Conservation (phyloP, 2,329 filamentous ascomycete species). For the Nigrograna mackinnonii region DNA sequence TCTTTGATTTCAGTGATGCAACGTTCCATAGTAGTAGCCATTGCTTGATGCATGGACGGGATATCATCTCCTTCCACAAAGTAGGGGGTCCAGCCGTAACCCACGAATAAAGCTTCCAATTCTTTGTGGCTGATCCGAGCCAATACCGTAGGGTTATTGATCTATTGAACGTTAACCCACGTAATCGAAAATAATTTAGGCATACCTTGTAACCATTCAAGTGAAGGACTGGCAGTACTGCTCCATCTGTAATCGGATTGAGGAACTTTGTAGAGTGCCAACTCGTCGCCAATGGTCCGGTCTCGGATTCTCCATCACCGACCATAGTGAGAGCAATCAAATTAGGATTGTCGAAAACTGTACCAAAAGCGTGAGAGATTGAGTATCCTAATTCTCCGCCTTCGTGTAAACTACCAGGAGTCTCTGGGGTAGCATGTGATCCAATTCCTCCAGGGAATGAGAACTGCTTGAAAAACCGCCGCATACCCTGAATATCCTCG, state of each 20-base stretch:
- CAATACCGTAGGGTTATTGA: conserved; percentile 59
- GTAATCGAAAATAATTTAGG: not conserved
- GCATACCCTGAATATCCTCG: conserved; percentile 69
- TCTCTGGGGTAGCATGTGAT: conserved; percentile 78
- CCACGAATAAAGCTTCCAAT: conserved; percentile 68
- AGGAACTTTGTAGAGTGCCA: conserved; percentile 86
- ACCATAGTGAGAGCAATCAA: conserved; percentile 79
- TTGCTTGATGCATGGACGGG: conserved; percentile 78
- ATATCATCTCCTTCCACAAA: conserved; percentile 78
- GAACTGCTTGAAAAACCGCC: conserved; percentile 80
- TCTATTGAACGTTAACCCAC: conserved; percentile 18
- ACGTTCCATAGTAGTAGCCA: conserved; percentile 75
- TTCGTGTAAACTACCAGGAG: conserved; percentile 76
- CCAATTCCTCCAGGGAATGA: conserved; percentile 81
- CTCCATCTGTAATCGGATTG: conserved; percentile 77
- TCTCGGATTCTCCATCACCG: conserved; percentile 81
- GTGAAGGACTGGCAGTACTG: conserved; percentile 76
- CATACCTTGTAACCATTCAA: conserved; percentile 81
- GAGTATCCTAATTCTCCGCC: conserved; percentile 83
- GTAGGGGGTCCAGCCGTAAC: conserved; percentile 79
- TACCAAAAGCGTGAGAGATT: conserved; percentile 76
- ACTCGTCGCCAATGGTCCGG: conserved; percentile 74
- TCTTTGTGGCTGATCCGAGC: conserved; percentile 76
- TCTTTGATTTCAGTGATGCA: conserved; percentile 71
- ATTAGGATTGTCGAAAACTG: conserved; percentile 74